Evolutionary conservation across 345 rosid species (phyloP).

Genomic region (Aquilaria yunnanensis): DNA sequence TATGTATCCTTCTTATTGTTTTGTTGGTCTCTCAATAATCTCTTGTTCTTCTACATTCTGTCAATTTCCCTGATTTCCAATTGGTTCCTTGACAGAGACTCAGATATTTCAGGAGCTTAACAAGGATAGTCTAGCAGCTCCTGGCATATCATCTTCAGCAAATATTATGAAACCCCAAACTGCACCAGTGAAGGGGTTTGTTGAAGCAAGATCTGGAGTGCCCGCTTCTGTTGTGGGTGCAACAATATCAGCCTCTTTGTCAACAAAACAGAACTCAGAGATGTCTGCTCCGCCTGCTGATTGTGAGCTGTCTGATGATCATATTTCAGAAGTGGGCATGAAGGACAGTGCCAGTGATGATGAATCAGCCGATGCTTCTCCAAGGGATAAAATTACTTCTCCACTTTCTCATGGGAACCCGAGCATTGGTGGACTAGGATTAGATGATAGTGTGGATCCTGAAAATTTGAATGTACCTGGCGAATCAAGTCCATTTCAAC

Average conservation of each 20-base stretch:
- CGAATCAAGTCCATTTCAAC: conserved; percentile 54
- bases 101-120: conserved; percentile 87
- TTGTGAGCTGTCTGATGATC: conserved; percentile 35
- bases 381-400: conserved; percentile 49
- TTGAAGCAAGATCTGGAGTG: conserved; percentile 79
- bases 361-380: conserved; percentile 45
- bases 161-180: conserved; percentile 70
- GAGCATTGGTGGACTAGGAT: conserved; percentile 38
- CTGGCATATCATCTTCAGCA: conserved; percentile 53
- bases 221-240: conserved; percentile 84
- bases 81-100: conserved; percentile 36
- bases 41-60: too few relatives aligned
- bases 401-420: conserved; percentile 48
- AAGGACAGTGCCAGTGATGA: conserved; percentile 50
- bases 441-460: conserved; percentile 49
- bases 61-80: too few relatives aligned
- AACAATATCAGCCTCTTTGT: conserved; percentile 82
- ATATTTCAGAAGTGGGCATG: conserved; percentile 56
- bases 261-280: conserved; percentile 58
- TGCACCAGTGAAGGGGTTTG: conserved; percentile 56
- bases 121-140: conserved; percentile 52
- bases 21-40: neutral
- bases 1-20: conserved; percentile 77
- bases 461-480: conserved; percentile 47
- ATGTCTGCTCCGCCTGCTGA: conserved; percentile 46